These are phyloP conservation scores for Westerdykella aurantiaca DNA, from an alignment of 2,329 filamentous ascomycete genomes.

Conservation along the genomic window DNA sequence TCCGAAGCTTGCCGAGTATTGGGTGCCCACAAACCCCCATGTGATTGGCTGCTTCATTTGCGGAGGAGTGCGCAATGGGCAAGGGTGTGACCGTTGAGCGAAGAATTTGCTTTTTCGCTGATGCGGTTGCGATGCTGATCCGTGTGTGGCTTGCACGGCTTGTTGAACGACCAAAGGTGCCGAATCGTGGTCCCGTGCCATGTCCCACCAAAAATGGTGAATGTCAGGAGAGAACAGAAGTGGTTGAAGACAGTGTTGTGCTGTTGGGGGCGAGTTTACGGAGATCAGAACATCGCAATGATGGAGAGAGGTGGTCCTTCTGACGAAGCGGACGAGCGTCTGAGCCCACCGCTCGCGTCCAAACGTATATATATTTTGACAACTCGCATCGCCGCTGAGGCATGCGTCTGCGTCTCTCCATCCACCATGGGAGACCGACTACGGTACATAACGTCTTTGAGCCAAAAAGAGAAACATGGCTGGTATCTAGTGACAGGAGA, in stretches of 20 bases:
- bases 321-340: too few relatives aligned
- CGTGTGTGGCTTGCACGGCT: neutral
- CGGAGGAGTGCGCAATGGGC: neutral
- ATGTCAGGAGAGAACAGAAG: constrained; percentile 1
- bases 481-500: constrained; percentile 33
- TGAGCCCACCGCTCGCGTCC: constrained; percentile 1
- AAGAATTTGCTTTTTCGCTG: constrained; percentile 4
- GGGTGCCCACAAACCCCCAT: constrained; percentile 44
- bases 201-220: constrained; percentile 7
- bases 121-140: constrained; percentile 6
- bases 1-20: neutral
- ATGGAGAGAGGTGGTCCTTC: too few relatives aligned
- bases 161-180: neutral
- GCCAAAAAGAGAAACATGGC: constrained; percentile 20
- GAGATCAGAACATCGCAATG: too few relatives aligned
- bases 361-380: constrained; percentile 14
- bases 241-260: constrained; percentile 3
- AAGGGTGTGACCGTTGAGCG: constrained; percentile 11
- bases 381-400: constrained; percentile 8
- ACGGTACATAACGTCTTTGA: constrained; percentile 27
- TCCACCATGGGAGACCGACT: constrained; percentile 19
- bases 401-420: constrained; percentile 8
- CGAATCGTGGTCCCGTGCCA: too few relatives aligned
- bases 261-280: too few relatives aligned
- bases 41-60: constrained; percentile 12